Conservation (phyloP, 108 stramenopile species). For the Discostella pseudostelligera region DNA sequence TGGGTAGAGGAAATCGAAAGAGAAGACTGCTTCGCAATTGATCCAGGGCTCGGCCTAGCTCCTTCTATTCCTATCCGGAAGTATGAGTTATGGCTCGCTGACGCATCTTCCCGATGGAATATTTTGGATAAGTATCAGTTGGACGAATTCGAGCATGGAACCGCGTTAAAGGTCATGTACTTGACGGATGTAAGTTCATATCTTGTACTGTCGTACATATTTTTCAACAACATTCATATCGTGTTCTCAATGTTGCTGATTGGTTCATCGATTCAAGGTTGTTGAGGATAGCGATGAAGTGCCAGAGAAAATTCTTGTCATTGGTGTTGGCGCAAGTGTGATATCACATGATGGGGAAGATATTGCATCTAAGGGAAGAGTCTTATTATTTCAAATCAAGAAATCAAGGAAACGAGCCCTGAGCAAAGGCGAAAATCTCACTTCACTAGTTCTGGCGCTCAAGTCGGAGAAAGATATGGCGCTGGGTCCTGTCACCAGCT, state of each 20-base stretch:
- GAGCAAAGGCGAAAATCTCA: slow-evolving; percentile 21
- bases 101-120: slow-evolving; percentile 74
- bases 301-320: slow-evolving; percentile 51
- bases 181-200: slow-evolving; percentile 68
- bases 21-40: slow-evolving; percentile 80
- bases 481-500: slow-evolving; percentile 75
- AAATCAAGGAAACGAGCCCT: slow-evolving; percentile 20
- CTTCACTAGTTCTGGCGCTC: slow-evolving; percentile 53
- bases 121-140: slow-evolving; percentile 78
- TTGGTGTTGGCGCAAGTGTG: slow-evolving; percentile 73
- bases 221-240: slow-evolving; percentile 1
- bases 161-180: slow-evolving; percentile 67
- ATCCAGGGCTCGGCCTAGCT: slow-evolving; percentile 66
- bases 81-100: slow-evolving; percentile 85
- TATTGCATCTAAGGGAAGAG: slow-evolving; percentile 69
- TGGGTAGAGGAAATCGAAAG: slow-evolving; percentile 89
- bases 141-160: slow-evolving; percentile 75
- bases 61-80: slow-evolving; percentile 62
- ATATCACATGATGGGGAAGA: slow-evolving; percentile 83
- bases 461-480: slow-evolving; percentile 81
- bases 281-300: slow-evolving; percentile 56
- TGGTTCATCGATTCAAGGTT: slow-evolving; percentile 16
- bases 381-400: slow-evolving; percentile 65
- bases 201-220: neutral
- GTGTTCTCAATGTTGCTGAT: slow-evolving; percentile 19